Conservation (phyloP, 1,284 basidiomycete genomes). For the Coniferiporia sulphurascens region DNA sequence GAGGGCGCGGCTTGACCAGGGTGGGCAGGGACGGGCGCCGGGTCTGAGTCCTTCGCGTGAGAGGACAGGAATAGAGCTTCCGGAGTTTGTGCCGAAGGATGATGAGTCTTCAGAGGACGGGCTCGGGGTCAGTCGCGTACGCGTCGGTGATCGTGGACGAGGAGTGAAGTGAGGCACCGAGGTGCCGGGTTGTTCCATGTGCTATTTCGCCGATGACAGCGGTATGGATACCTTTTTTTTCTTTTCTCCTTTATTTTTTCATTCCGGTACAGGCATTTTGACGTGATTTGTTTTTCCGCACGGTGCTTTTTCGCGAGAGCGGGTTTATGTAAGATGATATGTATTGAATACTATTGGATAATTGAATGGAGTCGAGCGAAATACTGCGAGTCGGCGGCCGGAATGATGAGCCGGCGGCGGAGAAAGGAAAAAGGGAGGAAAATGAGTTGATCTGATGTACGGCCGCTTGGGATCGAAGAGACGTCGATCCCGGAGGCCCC, state of each 20-base stretch:
- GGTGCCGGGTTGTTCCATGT: no score
- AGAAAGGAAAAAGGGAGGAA: not conserved
- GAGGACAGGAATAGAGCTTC: not conserved
- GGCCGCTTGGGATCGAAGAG: not conserved
- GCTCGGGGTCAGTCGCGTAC: not conserved
- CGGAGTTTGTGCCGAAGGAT: not conserved
- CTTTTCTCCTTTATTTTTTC: no score
- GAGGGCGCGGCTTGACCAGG: not conserved
- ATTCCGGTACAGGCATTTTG: no score
- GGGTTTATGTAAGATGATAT: no score
- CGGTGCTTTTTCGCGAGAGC: no score
- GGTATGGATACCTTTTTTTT: no score
- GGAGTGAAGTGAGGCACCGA: no score
- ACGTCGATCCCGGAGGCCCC: not conserved
- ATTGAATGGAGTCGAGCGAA: no score
- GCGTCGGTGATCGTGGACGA: no score
- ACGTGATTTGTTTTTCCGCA: no score
- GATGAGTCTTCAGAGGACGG: not conserved
- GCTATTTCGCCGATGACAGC: no score
- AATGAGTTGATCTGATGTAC: not conserved
- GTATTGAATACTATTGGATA: not conserved
- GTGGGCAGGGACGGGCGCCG: conserved; percentile 1
- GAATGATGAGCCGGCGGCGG: not conserved
- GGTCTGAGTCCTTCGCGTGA: not conserved
- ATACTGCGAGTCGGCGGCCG: not conserved